Percentiles rank a stretch among this genome's conserved stretches.
Conservation (phyloP, 805 yeast species). For the Lipomyces chichibuensis region DNA sequence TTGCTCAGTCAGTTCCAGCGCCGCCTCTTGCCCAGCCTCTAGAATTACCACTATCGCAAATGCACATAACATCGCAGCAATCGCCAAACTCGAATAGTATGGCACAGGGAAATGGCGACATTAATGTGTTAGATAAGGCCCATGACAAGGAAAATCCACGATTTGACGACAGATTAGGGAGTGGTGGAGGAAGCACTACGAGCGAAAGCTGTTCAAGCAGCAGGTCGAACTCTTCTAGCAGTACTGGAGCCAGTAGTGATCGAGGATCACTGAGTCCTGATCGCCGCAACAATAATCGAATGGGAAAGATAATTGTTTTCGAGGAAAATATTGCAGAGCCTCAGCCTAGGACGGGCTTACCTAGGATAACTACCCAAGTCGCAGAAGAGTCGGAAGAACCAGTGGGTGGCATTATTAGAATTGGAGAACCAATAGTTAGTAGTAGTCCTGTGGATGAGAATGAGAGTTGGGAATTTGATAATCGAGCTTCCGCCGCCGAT, state of each 20-base stretch:
- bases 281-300: background rate
- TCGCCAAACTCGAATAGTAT: background rate
- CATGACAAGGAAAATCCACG: background rate
- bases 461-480: constrained; percentile 27
- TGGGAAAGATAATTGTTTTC: constrained; percentile 10
- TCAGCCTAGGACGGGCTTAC: background rate
- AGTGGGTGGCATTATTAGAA: background rate
- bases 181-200: background rate
- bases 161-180: background rate
- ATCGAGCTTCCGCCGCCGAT: constrained; percentile 13
- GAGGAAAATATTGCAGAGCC: background rate
- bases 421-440: constrained; percentile 18
- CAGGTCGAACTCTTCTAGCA: background rate
- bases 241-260: background rate
- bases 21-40: background rate
- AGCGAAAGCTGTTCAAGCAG: constrained; percentile 5
- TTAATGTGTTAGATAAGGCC: background rate
- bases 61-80: background rate
- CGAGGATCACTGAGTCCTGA: background rate
- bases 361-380: background rate
- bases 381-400: background rate
- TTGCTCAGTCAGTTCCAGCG: constrained; percentile 23
- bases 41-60: constrained; percentile 4
- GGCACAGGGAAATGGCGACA: background rate
- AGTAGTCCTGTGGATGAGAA: constrained; percentile 21